Conservation (phyloP, 31 red algal genomes). For the Odonthalia washingtoniensis region DNA sequence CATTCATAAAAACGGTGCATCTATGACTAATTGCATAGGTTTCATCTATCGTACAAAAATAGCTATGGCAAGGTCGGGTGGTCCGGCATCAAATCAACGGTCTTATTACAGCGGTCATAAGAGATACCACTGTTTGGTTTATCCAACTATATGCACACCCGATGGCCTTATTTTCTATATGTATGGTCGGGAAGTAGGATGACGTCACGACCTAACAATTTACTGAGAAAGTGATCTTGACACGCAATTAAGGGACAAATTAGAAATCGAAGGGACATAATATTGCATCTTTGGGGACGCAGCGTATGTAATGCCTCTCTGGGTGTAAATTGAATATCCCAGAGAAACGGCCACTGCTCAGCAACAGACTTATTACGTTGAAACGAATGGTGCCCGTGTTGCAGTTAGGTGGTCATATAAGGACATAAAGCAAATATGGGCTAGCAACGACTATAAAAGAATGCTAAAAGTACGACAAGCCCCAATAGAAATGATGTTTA, state of each 20-base stretch:
- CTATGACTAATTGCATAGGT: no score
- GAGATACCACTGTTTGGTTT: slow-evolving; percentile 30
- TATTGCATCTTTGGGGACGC: slow-evolving; percentile 50
- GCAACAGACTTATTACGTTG: not conserved
- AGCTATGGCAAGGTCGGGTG: no score
- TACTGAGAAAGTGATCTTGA: slow-evolving; percentile 44
- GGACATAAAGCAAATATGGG: slow-evolving; percentile 34
- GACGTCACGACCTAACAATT: no score
- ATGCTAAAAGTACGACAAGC: slow-evolving; percentile 36
- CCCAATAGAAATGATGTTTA: slow-evolving; percentile 35
- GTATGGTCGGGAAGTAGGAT: slow-evolving; percentile 8
- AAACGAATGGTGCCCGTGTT: slow-evolving; percentile 31
- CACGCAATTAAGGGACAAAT: not conserved
- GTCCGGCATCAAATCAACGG: no score
- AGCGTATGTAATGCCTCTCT: slow-evolving; percentile 27
- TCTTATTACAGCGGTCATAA: no score
- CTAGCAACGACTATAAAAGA: slow-evolving; percentile 16
- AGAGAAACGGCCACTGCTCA: not conserved
- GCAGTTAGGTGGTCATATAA: slow-evolving; percentile 23
- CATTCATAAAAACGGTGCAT: no score
- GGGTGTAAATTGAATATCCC: slow-evolving; percentile 20
- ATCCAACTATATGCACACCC: slow-evolving; percentile 28
- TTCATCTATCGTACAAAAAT: no score
- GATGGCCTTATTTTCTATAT: slow-evolving; percentile 49
- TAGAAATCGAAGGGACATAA: not conserved